Evolutionary conservation across 1,284 basidiomycete genomes (phyloP).

Genomic region (Volvariella volvacea): DNA sequence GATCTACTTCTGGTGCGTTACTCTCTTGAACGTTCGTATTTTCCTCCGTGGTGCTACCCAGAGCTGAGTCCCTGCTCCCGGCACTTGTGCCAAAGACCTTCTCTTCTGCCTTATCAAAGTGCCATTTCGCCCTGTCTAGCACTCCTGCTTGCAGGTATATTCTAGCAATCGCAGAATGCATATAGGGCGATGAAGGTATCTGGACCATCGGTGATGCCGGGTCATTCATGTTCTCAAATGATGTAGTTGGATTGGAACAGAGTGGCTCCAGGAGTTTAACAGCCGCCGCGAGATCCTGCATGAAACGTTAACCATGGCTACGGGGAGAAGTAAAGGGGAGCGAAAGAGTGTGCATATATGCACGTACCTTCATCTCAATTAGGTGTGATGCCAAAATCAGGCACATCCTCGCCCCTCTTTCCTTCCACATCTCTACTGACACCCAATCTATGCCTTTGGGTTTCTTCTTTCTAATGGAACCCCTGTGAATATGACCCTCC

Average conservation of each 20-base stretch:
- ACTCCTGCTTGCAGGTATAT: slow-evolving; percentile 70
- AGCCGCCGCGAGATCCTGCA: slow-evolving; percentile 64
- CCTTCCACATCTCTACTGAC: slow-evolving; percentile 69
- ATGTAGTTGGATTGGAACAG: slow-evolving; percentile 32
- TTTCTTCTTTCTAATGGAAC: not conserved
- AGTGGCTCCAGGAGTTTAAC: slow-evolving; percentile 57
- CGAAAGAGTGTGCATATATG: not conserved
- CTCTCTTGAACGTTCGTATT: no score
- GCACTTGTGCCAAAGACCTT: slow-evolving; percentile 11
- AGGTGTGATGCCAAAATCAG: slow-evolving; percentile 70
- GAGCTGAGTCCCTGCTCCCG: no score
- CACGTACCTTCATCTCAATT: slow-evolving; percentile 63
- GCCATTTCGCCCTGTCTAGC: slow-evolving; percentile 44
- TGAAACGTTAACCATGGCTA: not conserved
- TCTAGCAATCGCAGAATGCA: slow-evolving; percentile 64
- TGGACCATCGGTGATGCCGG: not conserved
- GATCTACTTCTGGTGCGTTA: slow-evolving; percentile 25
- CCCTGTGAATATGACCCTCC: no score
- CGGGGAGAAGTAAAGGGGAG: not conserved
- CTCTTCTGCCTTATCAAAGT: slow-evolving; percentile 28
- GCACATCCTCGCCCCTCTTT: slow-evolving; percentile 61
- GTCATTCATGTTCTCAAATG: not conserved
- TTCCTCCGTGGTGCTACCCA: no score
- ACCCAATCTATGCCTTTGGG: slow-evolving; percentile 21
- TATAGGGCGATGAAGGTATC: slow-evolving; percentile 35